Conservation (phyloP, 2,329 filamentous ascomycete species). For the Nemania abortiva region DNA sequence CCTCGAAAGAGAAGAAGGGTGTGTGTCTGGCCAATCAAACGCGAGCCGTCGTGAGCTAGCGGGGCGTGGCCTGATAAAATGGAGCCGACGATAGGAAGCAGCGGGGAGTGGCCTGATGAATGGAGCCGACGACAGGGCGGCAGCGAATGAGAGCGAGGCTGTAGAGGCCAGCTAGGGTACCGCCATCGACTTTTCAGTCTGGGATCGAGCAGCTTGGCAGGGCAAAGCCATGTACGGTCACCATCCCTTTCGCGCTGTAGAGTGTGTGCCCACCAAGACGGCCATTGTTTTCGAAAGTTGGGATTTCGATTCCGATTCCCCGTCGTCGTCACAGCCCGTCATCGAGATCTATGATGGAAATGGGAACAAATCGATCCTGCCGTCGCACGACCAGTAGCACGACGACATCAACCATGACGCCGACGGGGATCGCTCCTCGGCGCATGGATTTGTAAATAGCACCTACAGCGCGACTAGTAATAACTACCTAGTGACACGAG, state of each 20-base stretch:
- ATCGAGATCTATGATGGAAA: slow-evolving; percentile 41
- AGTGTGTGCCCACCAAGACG: slow-evolving; percentile 15
- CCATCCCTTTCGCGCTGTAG: slow-evolving; percentile 14
- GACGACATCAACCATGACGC: not conserved
- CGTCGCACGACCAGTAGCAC: not conserved
- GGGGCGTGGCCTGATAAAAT: slow-evolving; percentile 35
- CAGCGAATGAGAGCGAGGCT: slow-evolving; percentile 36
- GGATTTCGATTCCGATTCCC: slow-evolving; percentile 25
- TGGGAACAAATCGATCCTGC: slow-evolving; percentile 34
- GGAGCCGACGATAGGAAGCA: slow-evolving; percentile 35
- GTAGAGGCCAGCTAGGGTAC: slow-evolving; percentile 39
- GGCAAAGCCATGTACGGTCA: slow-evolving; percentile 27
- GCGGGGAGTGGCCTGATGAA: slow-evolving; percentile 35
- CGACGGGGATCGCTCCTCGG: not conserved
- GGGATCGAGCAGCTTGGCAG: slow-evolving; percentile 49
- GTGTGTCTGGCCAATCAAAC: slow-evolving; percentile 21
- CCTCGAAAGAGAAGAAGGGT: not conserved
- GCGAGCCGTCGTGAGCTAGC: slow-evolving; percentile 24
- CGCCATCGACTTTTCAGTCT: slow-evolving; percentile 49
- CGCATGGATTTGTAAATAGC: not conserved
- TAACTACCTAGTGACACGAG: not conserved
- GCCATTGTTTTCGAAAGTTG: slow-evolving; percentile 23
- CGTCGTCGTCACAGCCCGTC: slow-evolving; percentile 40
- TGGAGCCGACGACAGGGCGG: slow-evolving; percentile 32
- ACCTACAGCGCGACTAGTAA: too few relatives aligned